A percentile compares a stretch with the other conserved stretches of the same genome.
These are phyloP conservation scores for Pyrrhoderma lamaoense DNA, from an alignment of 1,284 basidiomycete genomes.

Conservation along the genomic window DNA sequence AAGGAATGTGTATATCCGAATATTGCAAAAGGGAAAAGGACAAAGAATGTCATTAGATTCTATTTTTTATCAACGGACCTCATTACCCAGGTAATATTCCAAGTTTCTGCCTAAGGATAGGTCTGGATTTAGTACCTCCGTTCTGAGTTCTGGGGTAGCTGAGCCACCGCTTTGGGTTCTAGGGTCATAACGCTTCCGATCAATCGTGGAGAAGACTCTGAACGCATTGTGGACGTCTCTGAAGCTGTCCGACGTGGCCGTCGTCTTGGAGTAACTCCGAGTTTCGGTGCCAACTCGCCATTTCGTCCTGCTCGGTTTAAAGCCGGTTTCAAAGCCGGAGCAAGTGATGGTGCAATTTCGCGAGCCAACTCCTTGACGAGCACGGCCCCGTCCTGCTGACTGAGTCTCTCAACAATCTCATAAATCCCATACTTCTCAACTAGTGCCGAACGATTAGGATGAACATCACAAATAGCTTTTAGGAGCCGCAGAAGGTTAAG, in stretches of 20 bases:
- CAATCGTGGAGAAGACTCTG: slow-evolving; percentile 16
- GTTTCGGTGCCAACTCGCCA: slow-evolving; percentile 31
- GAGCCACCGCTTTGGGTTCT: slow-evolving; percentile 13
- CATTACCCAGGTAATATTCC: slow-evolving; percentile 43
- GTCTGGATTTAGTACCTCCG: slow-evolving; percentile 23
- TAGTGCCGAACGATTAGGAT: slow-evolving; percentile 76
- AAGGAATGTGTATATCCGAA: background rate
- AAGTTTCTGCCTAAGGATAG: slow-evolving; percentile 35
- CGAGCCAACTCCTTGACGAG: slow-evolving; percentile 84
- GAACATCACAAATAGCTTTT: slow-evolving; percentile 80
- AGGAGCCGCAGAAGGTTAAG: slow-evolving; percentile 86
- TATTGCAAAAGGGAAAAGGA: slow-evolving; percentile 6
- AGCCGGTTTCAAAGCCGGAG: slow-evolving; percentile 55
- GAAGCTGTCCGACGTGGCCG: slow-evolving; percentile 58
- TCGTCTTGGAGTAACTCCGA: slow-evolving; percentile 53
- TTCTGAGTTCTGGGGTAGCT: slow-evolving; percentile 9
- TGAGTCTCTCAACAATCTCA: slow-evolving; percentile 71
- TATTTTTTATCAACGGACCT: slow-evolving; percentile 17
- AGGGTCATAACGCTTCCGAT: slow-evolving; percentile 5
- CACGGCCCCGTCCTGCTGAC: slow-evolving; percentile 78
- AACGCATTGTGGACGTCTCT: slow-evolving; percentile 43
- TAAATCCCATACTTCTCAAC: slow-evolving; percentile 75
- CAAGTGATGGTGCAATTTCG: slow-evolving; percentile 70
- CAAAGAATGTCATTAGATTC: background rate
- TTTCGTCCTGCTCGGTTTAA: slow-evolving; percentile 29